These are phyloP conservation scores for Cyphellophora attinorum DNA, from an alignment of 2,329 filamentous ascomycete species.

Conservation along the genomic window DNA sequence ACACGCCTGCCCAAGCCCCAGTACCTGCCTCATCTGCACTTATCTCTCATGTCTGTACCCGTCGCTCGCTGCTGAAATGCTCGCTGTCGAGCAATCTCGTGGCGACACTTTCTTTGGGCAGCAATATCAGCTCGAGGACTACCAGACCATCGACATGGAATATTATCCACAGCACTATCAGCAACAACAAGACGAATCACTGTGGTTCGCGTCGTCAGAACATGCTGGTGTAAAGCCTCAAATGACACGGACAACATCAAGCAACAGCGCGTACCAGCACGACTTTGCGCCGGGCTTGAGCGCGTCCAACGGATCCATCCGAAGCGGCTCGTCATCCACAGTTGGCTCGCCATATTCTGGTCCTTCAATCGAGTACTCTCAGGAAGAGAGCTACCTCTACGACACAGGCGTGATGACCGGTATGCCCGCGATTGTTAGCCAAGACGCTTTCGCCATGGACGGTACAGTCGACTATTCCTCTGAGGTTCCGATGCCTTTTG, in stretches of 20 bases:
- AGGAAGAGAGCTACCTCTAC: constrained; percentile 49
- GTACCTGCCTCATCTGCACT: neutral
- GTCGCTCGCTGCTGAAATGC: constrained; percentile 9
- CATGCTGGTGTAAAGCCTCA: too few relatives aligned
- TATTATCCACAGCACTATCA: constrained; percentile 7
- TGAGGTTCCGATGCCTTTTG: constrained; percentile 34
- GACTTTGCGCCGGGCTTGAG: constrained; percentile 55
- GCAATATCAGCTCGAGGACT: constrained; percentile 13
- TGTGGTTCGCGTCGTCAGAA: too few relatives aligned
- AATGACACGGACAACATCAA: constrained; percentile 7
- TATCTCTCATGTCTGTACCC: neutral
- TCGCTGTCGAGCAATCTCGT: constrained; percentile 16
- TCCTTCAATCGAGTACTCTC: constrained; percentile 42
- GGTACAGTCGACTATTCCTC: constrained; percentile 29
- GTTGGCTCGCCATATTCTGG: constrained; percentile 59
- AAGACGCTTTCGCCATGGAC: constrained; percentile 38
- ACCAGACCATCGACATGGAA: constrained; percentile 14
- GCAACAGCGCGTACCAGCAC: constrained; percentile 27
- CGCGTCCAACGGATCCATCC: constrained; percentile 49
- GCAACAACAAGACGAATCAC: constrained; percentile 12
- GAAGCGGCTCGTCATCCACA: constrained; percentile 53
- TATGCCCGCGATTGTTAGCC: constrained; percentile 54
- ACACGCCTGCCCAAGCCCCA: neutral
- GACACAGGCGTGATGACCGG: constrained; percentile 31
- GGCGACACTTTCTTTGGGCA: constrained; percentile 10